Evolutionary conservation across 192 early-diverging fungal species (phyloP).

Genomic region (Backusella mclennaniae): DNA sequence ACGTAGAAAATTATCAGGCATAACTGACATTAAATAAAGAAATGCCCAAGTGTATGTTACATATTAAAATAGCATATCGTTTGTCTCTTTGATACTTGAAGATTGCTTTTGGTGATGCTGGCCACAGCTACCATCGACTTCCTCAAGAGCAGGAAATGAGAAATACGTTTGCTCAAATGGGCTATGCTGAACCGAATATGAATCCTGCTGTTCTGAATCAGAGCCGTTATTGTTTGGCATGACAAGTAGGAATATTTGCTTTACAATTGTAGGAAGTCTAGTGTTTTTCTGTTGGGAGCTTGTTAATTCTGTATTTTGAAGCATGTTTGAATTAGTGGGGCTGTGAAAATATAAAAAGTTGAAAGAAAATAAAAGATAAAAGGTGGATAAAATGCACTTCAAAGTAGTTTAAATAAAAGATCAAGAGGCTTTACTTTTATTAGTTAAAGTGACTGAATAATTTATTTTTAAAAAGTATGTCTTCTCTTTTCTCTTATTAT

Average conservation of each 20-base stretch:
- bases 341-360: neutral
- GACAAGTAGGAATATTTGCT: slow-evolving; percentile 11
- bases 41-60: neutral
- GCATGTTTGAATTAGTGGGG: neutral
- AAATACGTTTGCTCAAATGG: slow-evolving; percentile 16
- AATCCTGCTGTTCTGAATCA: neutral
- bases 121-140: slow-evolving; percentile 1
- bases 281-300: neutral
- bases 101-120: slow-evolving; percentile 2
- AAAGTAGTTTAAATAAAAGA: slow-evolving; percentile 8
- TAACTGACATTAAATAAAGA: slow-evolving; percentile 1
- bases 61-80: neutral
- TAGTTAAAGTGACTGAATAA: neutral
- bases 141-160: slow-evolving; percentile 15
- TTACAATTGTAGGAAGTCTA: slow-evolving; percentile 17
- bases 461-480: slow-evolving; percentile 1
- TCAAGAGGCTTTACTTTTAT: neutral
- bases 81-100: neutral
- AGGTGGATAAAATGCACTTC: neutral
- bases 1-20: neutral
- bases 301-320: neutral
- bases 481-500: neutral
- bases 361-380: neutral
- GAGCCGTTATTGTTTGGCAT: neutral
- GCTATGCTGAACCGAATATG: neutral